Conservation (phyloP, 1,139 yeast species). For the Zygoascus hellenicus region DNA sequence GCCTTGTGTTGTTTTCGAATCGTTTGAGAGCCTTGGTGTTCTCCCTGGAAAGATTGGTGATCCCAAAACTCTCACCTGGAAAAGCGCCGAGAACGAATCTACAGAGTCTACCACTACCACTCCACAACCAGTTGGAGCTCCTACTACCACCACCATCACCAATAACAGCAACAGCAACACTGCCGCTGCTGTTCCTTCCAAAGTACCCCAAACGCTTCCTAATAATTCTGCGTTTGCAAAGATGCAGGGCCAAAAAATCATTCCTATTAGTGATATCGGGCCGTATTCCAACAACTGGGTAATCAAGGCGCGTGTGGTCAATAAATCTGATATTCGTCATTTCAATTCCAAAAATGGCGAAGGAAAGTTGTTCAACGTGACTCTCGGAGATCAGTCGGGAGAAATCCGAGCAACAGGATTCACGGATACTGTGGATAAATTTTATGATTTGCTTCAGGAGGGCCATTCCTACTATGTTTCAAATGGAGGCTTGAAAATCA, state of each 20-base stretch:
- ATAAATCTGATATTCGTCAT: slow-evolving; percentile 79
- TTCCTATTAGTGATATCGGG: slow-evolving; percentile 80
- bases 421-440: slow-evolving; percentile 77
- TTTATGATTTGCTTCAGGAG: slow-evolving; percentile 69
- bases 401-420: slow-evolving; percentile 96
- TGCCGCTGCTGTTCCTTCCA: neutral
- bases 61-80: neutral
- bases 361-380: slow-evolving; percentile 84
- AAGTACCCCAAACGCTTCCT: neutral
- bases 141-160: slow-evolving; percentile 2
- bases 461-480: slow-evolving; percentile 85
- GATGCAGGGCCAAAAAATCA: slow-evolving; percentile 29
- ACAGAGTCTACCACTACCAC: neutral
- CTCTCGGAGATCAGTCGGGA: slow-evolving; percentile 88
- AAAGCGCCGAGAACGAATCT: neutral
- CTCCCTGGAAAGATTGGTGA: slow-evolving; percentile 9
- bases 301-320: slow-evolving; percentile 84
- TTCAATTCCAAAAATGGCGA: slow-evolving; percentile 86
- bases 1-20: slow-evolving; percentile 6
- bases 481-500: slow-evolving; percentile 72
- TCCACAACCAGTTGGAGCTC: neutral
- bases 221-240: neutral
- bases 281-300: slow-evolving; percentile 93
- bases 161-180: too few species aligned
- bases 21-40: slow-evolving; percentile 6